phyloP scores from a whole-genome alignment of 2,329 filamentous ascomycete species.

The Claviceps capensis region DNA sequence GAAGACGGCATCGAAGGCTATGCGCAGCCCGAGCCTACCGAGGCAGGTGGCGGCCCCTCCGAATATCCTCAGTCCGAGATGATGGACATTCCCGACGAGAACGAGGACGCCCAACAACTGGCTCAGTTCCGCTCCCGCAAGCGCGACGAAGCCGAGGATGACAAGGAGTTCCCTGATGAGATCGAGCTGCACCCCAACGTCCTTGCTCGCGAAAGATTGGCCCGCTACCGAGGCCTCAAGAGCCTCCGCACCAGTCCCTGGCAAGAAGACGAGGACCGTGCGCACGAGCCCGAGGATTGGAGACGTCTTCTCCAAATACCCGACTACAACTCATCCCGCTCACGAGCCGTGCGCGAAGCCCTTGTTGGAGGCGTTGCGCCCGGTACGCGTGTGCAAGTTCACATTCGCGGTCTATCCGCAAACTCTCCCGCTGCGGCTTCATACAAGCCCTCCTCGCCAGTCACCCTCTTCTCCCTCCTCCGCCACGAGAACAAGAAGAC shows the following conservation, averaged over 20 bases:
- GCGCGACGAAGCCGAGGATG: slow-evolving; percentile 70
- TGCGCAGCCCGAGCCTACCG: slow-evolving; percentile 53
- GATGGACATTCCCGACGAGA: slow-evolving; percentile 77
- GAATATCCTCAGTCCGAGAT: slow-evolving; percentile 91
- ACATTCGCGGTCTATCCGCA: slow-evolving; percentile 45
- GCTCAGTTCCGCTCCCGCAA: slow-evolving; percentile 69
- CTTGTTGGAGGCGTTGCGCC: slow-evolving; percentile 76
- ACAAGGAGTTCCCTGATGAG: slow-evolving; percentile 92
- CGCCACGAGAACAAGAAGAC: slow-evolving; percentile 93
- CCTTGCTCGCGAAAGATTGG: slow-evolving; percentile 69
- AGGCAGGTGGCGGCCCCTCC: slow-evolving; percentile 61
- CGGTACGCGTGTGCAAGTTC: slow-evolving; percentile 70
- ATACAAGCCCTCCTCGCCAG: slow-evolving; percentile 30
- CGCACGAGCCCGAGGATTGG: slow-evolving; percentile 85
- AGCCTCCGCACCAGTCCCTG: slow-evolving; percentile 76
- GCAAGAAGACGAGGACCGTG: slow-evolving; percentile 77
- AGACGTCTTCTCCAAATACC: slow-evolving; percentile 68
- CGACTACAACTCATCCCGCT: slow-evolving; percentile 80
- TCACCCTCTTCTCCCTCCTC: slow-evolving; percentile 73
- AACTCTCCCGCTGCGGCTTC: slow-evolving; percentile 11
- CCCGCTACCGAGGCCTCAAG: slow-evolving; percentile 83
- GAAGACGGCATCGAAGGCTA: slow-evolving; percentile 73
- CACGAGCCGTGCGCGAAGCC: slow-evolving; percentile 64
- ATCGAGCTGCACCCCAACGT: slow-evolving; percentile 87
- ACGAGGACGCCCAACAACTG: slow-evolving; percentile 62